Evolutionary conservation across 805 yeast species (phyloP).

Genomic region (Wickerhamiella kazuoi): DNA sequence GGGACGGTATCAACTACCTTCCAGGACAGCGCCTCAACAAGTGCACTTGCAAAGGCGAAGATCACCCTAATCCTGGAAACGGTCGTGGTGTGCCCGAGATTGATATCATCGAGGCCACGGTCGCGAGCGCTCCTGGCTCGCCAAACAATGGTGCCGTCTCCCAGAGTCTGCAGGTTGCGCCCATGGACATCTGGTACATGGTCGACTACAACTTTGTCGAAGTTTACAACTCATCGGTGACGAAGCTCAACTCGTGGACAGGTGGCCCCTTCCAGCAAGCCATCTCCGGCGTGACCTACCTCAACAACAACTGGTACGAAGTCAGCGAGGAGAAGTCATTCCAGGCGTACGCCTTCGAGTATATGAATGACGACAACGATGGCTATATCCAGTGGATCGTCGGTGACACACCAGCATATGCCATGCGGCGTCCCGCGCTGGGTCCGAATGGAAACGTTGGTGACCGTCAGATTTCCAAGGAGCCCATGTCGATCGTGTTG

Average conservation of each 20-base stretch:
- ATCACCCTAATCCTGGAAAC: conserved; percentile 71
- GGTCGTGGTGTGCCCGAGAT: conserved; percentile 97
- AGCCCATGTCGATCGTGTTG: conserved; percentile 80
- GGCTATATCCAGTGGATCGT: conserved; percentile 81
- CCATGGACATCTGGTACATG: conserved; percentile 83
- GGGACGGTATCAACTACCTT: conserved; percentile 73
- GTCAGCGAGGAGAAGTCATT: conserved; percentile 31
- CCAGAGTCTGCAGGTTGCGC: conserved; percentile 85
- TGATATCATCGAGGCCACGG: conserved; percentile 77
- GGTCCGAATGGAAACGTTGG: conserved; percentile 85
- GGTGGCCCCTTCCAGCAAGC: conserved; percentile 96
- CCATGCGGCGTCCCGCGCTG: conserved; percentile 54
- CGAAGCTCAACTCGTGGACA: conserved; percentile 69
- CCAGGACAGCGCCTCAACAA: conserved; percentile 66
- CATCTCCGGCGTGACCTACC: conserved; percentile 60
- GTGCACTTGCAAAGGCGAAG: conserved; percentile 69
- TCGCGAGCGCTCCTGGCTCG: conserved; percentile 12
- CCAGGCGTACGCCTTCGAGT: conserved; percentile 69
- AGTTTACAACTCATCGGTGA: conserved; percentile 46
- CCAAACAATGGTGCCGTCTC: conserved; percentile 52
- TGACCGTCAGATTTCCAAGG: conserved; percentile 66
- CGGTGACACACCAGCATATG: conserved; percentile 61
- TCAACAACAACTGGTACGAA: conserved; percentile 74
- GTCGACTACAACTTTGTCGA: conserved; percentile 75
- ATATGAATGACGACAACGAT: conserved; percentile 42